phyloP scores from a whole-genome alignment of 768 basidiomycete genomes.

The Trametes villosa region DNA sequence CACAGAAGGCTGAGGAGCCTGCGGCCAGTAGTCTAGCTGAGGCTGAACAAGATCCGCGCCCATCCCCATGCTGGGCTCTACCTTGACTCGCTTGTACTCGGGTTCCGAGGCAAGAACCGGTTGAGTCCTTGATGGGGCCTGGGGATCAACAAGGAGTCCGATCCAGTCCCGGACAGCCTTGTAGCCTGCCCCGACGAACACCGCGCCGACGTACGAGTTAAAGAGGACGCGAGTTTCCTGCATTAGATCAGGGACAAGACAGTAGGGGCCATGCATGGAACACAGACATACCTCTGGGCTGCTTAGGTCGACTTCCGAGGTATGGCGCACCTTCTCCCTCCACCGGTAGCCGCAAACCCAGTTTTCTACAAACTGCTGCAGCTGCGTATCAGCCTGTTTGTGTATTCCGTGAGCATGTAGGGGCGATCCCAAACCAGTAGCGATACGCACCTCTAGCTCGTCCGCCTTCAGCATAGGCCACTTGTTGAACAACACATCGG shows the following conservation, averaged over 20 bases:
- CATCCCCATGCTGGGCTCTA: conserved; percentile 48
- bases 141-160: conserved; percentile 51
- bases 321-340: conserved; percentile 55
- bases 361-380: conserved; percentile 46
- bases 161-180: conserved; percentile 59
- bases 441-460: conserved; percentile 47
- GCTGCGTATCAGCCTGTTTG: conserved; percentile 35
- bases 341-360: conserved; percentile 61
- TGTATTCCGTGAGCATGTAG: conserved; percentile 3
- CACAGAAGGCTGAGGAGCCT: conserved; percentile 1
- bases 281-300: conserved; percentile 40
- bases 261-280: conserved; percentile 32
- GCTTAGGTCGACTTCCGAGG: conserved; percentile 45
- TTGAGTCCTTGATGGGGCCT: conserved; percentile 15
- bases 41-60: background rate
- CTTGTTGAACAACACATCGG: conserved; percentile 49
- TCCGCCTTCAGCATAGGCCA: conserved; percentile 43
- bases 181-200: conserved; percentile 61
- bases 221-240: conserved; percentile 64
- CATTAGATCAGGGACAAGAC: conserved; percentile 17
- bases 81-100: conserved; percentile 34
- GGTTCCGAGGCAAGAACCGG: conserved; percentile 20
- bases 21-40: background rate
- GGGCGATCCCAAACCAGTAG: background rate
- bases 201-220: conserved; percentile 66